These are phyloP conservation scores for Protomyces lactucae-debilis DNA, from an alignment of 1,139 yeast species.

Conservation along the genomic window DNA sequence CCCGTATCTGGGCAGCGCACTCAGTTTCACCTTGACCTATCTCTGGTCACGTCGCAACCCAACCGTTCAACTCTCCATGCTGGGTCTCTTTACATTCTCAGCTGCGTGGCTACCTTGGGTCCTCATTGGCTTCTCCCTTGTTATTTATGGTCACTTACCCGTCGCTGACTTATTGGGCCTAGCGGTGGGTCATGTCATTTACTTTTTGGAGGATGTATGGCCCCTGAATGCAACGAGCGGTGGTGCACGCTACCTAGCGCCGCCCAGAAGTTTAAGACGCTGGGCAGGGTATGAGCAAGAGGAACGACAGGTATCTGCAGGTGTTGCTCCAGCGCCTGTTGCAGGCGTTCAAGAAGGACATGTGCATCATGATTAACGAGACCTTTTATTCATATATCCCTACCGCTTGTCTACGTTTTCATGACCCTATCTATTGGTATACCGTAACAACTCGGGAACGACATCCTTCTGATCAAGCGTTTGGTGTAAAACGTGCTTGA, in stretches of 20 bases:
- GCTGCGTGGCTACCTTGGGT: slow-evolving; percentile 48
- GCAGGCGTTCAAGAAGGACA: neutral
- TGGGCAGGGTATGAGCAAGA: slow-evolving; percentile 1
- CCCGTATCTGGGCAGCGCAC: slow-evolving; percentile 41
- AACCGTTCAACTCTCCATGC: slow-evolving; percentile 40
- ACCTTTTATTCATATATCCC: neutral
- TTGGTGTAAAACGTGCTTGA: neutral
- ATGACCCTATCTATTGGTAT: neutral
- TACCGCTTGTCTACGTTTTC: neutral
- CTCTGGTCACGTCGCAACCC: slow-evolving; percentile 49
- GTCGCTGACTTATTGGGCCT: slow-evolving; percentile 42
- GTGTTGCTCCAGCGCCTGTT: neutral
- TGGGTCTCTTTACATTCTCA: slow-evolving; percentile 43
- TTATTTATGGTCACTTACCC: slow-evolving; percentile 35
- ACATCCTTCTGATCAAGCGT: neutral
- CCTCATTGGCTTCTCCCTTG: slow-evolving; percentile 36
- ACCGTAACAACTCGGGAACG: neutral
- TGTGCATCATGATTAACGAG: neutral
- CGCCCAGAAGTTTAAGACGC: neutral
- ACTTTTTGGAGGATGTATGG: slow-evolving; percentile 45
- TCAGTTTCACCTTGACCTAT: slow-evolving; percentile 44
- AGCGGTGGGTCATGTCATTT: slow-evolving; percentile 45
- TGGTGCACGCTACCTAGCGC: slow-evolving; percentile 12
- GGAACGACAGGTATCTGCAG: neutral
- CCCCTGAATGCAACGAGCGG: slow-evolving; percentile 36